These are phyloP conservation scores for Rhizophagus prolifer DNA, from an alignment of 192 early-diverging fungal species.

Conservation along the genomic window DNA sequence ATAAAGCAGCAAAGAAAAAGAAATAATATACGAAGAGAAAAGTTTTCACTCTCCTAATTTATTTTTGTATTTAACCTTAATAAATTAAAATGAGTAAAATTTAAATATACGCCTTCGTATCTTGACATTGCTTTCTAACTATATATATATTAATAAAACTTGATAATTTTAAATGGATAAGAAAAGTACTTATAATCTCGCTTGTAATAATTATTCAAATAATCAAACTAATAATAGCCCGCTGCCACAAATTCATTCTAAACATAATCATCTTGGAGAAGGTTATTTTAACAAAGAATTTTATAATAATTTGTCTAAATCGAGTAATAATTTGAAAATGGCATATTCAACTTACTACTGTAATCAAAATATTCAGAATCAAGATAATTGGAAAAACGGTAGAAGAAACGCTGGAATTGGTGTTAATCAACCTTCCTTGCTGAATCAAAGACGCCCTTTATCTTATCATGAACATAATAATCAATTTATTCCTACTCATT, in stretches of 20 bases:
- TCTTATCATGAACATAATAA: neutral
- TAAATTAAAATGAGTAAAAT: neutral
- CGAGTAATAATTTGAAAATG: neutral
- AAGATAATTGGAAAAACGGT: neutral
- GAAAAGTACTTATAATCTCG: neutral
- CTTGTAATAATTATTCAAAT: neutral
- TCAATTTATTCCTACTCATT: neutral
- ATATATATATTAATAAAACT: neutral
- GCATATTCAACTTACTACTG: neutral
- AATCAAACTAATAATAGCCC: neutral
- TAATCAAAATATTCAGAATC: neutral
- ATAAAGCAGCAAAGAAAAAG: neutral
- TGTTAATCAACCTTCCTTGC: neutral
- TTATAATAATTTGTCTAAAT: neutral
- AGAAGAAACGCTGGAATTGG: neutral
- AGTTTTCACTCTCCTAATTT: neutral
- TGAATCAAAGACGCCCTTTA: neutral
- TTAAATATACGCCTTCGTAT: neutral
- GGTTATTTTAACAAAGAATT: neutral
- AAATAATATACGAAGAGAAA: neutral
- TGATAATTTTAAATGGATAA: neutral
- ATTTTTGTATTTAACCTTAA: neutral
- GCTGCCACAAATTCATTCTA: neutral
- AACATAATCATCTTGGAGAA: neutral
- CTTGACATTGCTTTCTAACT: neutral